phyloP scores from a whole-genome alignment of 73 alveolate species.

The Diophrys sp. region DNA sequence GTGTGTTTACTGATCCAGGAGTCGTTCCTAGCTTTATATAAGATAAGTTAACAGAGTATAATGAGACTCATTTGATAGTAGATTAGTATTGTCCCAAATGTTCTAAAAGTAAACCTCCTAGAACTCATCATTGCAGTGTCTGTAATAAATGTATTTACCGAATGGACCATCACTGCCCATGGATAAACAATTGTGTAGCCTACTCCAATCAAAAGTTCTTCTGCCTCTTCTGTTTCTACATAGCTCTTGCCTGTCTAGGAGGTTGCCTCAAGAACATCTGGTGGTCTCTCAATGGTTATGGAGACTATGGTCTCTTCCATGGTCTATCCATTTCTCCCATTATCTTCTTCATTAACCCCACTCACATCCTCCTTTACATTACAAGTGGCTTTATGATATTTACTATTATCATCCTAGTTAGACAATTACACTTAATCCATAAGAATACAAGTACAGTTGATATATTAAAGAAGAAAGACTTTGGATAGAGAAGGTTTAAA shows the following conservation, averaged over 20 bases:
- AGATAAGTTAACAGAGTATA: not conserved
- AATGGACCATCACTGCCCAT: conserved; percentile 81
- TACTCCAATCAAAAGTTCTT: conserved; percentile 57
- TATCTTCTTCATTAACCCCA: too few relatives aligned
- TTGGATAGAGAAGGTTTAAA: not conserved
- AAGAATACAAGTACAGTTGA: not conserved
- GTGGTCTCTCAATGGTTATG: not conserved
- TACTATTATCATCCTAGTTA: not conserved
- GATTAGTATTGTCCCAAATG: conserved; percentile 3
- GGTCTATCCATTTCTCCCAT: not conserved
- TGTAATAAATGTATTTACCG: conserved; percentile 58
- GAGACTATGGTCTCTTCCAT: not conserved
- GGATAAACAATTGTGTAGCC: conserved; percentile 74
- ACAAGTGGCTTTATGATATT: not conserved
- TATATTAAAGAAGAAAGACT: not conserved
- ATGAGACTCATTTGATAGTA: not conserved
- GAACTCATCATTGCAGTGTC: conserved; percentile 70
- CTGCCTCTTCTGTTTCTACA: conserved; percentile 57
- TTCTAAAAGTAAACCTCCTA: conserved; percentile 34
- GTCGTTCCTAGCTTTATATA: not conserved
- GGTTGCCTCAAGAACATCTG: not conserved
- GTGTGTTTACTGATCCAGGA: not conserved
- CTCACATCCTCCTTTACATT: not conserved
- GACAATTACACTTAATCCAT: not conserved
- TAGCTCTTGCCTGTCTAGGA: conserved; percentile 17